phyloP scores from a whole-genome alignment of 805 yeast genomes.

The Candida dajiaensis region DNA sequence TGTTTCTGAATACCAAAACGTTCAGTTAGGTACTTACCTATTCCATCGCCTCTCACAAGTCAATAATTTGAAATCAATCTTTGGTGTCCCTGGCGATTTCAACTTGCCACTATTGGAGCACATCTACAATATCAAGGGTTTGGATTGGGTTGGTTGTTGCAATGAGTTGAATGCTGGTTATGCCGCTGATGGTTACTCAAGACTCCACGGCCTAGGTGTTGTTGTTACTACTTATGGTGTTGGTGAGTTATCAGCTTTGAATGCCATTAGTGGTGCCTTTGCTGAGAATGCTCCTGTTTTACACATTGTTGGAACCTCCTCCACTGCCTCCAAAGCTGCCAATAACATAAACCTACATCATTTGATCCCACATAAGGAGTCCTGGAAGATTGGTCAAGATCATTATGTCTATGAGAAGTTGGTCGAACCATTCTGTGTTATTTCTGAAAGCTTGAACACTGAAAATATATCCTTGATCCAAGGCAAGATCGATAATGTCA shows the following conservation, averaged over 20 bases:
- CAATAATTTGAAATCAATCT: constrained; percentile 47
- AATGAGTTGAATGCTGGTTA: constrained; percentile 89
- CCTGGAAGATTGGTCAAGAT: constrained; percentile 43
- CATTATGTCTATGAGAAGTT: constrained; percentile 53
- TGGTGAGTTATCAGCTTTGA: constrained; percentile 81
- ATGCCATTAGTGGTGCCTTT: constrained; percentile 78
- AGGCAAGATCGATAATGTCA: constrained; percentile 54
- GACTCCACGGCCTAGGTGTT: constrained; percentile 35
- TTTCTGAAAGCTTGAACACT: constrained; percentile 40
- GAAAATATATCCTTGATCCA: constrained; percentile 45
- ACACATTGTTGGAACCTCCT: constrained; percentile 81
- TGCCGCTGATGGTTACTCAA: constrained; percentile 85
- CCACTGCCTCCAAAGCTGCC: constrained; percentile 29
- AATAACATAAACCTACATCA: constrained; percentile 39
- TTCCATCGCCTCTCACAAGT: constrained; percentile 52
- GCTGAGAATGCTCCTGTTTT: constrained; percentile 78
- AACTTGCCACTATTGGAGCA: constrained; percentile 62
- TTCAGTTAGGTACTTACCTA: constrained; percentile 59
- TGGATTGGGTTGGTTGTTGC: constrained; percentile 77
- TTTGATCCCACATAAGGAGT: constrained; percentile 41
- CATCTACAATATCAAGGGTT: constrained; percentile 41
- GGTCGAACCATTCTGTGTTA: constrained; percentile 49
- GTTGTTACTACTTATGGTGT: constrained; percentile 69
- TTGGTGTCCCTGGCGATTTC: constrained; percentile 76
- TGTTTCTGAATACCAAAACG: constrained; percentile 4